phyloP scores from a whole-genome alignment of 306 rosid genomes.

The Glycyrrhiza uralensis region DNA sequence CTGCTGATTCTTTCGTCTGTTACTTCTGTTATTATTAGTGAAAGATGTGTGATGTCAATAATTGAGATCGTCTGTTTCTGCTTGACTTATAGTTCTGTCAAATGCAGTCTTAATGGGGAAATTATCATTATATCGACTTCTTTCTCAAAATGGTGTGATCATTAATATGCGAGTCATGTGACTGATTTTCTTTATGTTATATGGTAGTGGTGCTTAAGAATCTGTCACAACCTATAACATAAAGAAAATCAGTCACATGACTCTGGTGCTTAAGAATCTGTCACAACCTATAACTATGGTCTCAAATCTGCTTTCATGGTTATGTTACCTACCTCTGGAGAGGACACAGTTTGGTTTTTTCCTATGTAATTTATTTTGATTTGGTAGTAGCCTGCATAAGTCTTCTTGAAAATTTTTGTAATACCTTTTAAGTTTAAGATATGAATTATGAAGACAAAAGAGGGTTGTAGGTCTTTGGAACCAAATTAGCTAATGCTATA shows the following conservation, averaged over 20 bases:
- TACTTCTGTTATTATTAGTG: conserved; percentile 12
- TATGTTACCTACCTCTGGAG: neutral
- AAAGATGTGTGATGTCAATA: conserved; percentile 6
- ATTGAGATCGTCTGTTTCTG: conserved; percentile 16
- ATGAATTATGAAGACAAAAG: neutral
- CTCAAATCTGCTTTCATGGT: conserved; percentile 13
- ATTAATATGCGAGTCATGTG: conserved; percentile 9
- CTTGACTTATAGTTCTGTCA: conserved; percentile 11
- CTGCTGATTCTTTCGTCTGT: conserved; percentile 18
- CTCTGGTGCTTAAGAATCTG: conserved; percentile 17
- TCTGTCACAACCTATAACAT: too few relatives aligned
- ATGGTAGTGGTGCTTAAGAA: conserved; percentile 19
- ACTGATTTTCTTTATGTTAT: neutral
- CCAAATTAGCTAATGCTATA: neutral
- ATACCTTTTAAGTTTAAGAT: conserved; percentile 7
- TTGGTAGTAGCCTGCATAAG: neutral
- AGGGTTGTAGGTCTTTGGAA: conserved; percentile 1
- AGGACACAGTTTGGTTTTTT: neutral
- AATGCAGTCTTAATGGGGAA: conserved; percentile 28
- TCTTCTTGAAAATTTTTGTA: conserved; percentile 1
- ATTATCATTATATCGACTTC: neutral
- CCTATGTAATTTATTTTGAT: neutral
- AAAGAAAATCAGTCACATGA: too few relatives aligned
- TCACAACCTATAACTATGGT: neutral
- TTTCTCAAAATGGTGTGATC: conserved; percentile 20